Evolutionary conservation across 768 basidiomycete species (phyloP).

Genomic region (Tulasnella sp.): DNA sequence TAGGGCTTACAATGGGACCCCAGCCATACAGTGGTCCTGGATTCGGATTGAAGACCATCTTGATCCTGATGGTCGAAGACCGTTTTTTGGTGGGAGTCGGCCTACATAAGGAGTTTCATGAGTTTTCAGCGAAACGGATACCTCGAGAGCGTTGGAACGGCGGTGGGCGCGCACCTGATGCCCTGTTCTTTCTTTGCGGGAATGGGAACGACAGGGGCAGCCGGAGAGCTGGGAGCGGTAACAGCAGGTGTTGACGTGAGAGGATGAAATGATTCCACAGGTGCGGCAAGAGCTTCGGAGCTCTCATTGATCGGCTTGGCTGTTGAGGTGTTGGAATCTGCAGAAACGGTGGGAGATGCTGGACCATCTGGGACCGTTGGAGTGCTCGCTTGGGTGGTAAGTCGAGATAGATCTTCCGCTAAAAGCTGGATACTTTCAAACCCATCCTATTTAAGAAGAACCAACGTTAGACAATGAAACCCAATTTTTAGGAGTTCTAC

Average conservation of each 20-base stretch:
- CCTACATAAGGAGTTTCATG: background rate
- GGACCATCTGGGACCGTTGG: no score
- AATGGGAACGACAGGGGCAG: background rate
- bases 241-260: background rate
- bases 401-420: background rate
- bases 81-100: background rate
- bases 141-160: background rate
- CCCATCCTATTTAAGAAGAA: background rate
- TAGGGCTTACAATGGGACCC: background rate
- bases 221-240: background rate
- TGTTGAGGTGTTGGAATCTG: no score
- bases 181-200: background rate
- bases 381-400: no score
- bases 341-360: no score
- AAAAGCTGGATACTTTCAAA: background rate
- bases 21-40: background rate
- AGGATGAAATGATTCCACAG: background rate
- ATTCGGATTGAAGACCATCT: no score
- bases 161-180: background rate
- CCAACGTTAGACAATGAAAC: background rate
- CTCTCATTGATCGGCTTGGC: no score
- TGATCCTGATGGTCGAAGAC: background rate
- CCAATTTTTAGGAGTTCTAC: background rate
- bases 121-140: background rate
- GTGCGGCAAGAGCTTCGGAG: background rate